These are phyloP conservation scores for Paramyrothecium roridum DNA, from an alignment of 2,329 filamentous ascomycete genomes.

Conservation along the genomic window DNA sequence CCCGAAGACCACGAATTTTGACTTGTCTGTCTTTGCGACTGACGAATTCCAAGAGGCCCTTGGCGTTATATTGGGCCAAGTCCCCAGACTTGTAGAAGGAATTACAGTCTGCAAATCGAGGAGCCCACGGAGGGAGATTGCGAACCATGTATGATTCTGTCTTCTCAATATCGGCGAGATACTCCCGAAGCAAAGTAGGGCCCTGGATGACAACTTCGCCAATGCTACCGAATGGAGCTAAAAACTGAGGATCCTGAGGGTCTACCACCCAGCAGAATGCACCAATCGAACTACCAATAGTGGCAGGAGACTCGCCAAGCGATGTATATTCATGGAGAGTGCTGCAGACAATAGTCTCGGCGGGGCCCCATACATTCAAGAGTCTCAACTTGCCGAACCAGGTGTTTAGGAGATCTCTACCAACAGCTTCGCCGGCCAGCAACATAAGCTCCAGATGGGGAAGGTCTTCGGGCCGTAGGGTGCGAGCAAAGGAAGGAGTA, in stretches of 20 bases:
- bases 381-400: constrained; percentile 6
- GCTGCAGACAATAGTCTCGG: constrained; percentile 1
- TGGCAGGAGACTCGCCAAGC: neutral
- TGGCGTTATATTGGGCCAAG: constrained; percentile 7
- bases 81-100: constrained; percentile 13
- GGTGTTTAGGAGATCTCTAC: constrained; percentile 1
- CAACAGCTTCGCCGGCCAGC: constrained; percentile 6
- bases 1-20: constrained; percentile 14
- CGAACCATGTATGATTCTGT: neutral
- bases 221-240: constrained; percentile 5
- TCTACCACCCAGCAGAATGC: constrained; percentile 6
- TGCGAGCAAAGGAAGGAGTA: constrained; percentile 5
- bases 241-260: neutral
- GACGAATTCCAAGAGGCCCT: constrained; percentile 12
- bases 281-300: constrained; percentile 3
- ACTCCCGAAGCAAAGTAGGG: constrained; percentile 6
- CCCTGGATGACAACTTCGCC: constrained; percentile 11
- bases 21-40: constrained; percentile 6
- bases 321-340: constrained; percentile 2
- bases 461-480: constrained; percentile 3
- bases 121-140: neutral
- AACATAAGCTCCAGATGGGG: constrained; percentile 8
- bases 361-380: constrained; percentile 10
- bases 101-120: neutral
- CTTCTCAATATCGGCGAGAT: constrained; percentile 2